Conservation (phyloP, 225 moss, liverwort and hornwort species). For the Neckera pumila region DNA sequence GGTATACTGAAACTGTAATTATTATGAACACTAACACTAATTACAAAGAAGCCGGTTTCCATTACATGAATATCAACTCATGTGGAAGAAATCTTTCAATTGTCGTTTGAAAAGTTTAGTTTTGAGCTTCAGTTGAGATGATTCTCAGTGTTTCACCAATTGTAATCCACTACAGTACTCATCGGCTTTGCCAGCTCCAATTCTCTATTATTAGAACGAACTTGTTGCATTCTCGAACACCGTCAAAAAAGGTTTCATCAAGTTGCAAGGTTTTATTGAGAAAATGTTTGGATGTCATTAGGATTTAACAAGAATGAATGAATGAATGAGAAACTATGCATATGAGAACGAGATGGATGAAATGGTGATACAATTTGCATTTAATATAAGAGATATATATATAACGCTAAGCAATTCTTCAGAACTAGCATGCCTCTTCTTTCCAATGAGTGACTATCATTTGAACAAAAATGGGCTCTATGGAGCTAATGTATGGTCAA, state of each 20-base stretch:
- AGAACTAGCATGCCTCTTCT: not conserved
- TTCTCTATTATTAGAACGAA: not conserved
- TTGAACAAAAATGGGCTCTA: not conserved
- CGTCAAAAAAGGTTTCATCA: not conserved
- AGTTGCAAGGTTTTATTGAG: not conserved
- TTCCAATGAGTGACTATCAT: not conserved
- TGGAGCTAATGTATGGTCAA: no score
- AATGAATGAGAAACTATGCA: rapidly evolving
- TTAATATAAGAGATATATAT: not conserved
- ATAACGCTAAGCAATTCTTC: not conserved
- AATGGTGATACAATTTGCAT: not conserved
- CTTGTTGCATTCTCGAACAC: not conserved
- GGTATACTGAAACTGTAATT: no score
- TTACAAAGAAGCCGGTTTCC: no score
- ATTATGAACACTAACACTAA: not conserved
- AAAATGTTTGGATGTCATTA: not conserved
- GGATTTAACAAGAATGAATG: not conserved
- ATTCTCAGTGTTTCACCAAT: no score
- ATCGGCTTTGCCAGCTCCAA: not conserved
- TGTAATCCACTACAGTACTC: not conserved
- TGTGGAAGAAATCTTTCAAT: not conserved
- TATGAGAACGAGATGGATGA: not conserved
- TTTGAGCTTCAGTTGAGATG: not conserved
- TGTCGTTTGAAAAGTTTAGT: not conserved
- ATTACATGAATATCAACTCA: not conserved